Percentiles rank a stretch among this genome's conserved stretches.
These are phyloP conservation scores for Linum usitatissimum DNA, from an alignment of 345 rosid genomes.

Conservation along the genomic window DNA sequence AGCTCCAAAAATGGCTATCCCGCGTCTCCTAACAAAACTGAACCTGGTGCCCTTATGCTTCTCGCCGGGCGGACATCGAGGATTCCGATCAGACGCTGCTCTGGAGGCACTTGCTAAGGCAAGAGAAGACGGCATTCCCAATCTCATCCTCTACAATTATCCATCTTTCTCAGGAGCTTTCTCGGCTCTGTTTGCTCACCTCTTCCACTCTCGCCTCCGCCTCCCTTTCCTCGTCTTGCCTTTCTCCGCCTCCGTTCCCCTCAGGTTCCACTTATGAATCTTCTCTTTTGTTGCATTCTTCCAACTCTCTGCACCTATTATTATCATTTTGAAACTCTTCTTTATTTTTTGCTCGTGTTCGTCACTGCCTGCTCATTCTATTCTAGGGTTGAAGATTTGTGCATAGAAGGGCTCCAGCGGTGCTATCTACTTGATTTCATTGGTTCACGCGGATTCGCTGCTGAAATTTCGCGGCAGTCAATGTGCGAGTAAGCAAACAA, in stretches of 20 bases:
- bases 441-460: constrained; percentile 43
- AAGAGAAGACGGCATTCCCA: constrained; percentile 41
- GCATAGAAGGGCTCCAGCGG: constrained; percentile 37
- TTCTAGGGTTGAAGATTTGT: constrained; percentile 46
- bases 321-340: background rate
- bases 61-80: constrained; percentile 9
- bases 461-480: constrained; percentile 21
- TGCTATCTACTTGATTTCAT: constrained; percentile 69
- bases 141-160: constrained; percentile 61
- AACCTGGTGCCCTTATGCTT: background rate
- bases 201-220: constrained; percentile 57
- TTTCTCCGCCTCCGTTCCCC: constrained; percentile 61
- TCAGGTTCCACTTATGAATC: constrained; percentile 26
- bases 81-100: constrained; percentile 77
- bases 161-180: constrained; percentile 84
- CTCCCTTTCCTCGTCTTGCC: constrained; percentile 64
- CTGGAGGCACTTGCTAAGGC: constrained; percentile 55
- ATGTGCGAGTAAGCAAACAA: constrained; percentile 45
- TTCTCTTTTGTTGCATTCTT: background rate
- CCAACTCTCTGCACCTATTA: background rate
- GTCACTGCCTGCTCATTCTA: background rate
- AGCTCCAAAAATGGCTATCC: background rate
- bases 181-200: constrained; percentile 70
- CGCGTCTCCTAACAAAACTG: background rate
- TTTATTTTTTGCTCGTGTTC: background rate